Evolutionary conservation across 129 eudicot genomes (phyloP).

Genomic region (Flaveria sonorensis): DNA sequence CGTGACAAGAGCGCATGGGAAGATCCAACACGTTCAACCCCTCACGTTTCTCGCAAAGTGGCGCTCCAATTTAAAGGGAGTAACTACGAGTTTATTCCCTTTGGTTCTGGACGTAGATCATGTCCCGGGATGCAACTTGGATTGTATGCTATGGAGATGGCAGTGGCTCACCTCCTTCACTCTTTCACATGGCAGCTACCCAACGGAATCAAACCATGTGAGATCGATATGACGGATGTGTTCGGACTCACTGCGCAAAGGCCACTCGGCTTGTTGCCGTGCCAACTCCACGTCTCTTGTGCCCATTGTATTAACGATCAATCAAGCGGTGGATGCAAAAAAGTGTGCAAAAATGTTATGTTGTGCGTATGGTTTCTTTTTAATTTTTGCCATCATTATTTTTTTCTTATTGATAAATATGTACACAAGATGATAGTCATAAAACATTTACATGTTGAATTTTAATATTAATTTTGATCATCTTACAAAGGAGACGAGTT

Average conservation of each 20-base stretch:
- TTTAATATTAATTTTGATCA: neutral
- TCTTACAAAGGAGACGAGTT: neutral
- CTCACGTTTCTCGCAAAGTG: conserved; percentile 11
- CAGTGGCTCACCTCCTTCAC: conserved; percentile 24
- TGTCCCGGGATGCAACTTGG: conserved; percentile 35
- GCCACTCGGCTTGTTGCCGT: conserved; percentile 22
- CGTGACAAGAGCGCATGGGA: conserved; percentile 25
- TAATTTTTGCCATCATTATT: neutral
- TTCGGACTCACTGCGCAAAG: conserved; percentile 23
- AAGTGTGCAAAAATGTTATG: neutral
- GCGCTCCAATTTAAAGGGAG: conserved; percentile 6
- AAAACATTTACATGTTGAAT: neutral
- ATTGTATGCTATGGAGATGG: conserved; percentile 16
- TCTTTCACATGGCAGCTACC: conserved; percentile 24
- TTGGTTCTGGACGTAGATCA: conserved; percentile 27
- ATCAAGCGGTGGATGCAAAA: neutral
- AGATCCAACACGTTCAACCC: conserved; percentile 20
- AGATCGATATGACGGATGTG: conserved; percentile 26
- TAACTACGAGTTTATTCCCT: conserved; percentile 25
- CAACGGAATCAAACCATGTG: conserved; percentile 10
- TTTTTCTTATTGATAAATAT: neutral
- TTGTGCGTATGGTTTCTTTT: neutral
- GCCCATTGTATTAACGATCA: conserved; percentile 7
- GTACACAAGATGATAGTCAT: conserved; percentile 5
- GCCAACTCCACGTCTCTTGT: conserved; percentile 30